Evolutionary conservation across 257 asterid genomes (phyloP).

Genomic region (Catharanthus roseus): DNA sequence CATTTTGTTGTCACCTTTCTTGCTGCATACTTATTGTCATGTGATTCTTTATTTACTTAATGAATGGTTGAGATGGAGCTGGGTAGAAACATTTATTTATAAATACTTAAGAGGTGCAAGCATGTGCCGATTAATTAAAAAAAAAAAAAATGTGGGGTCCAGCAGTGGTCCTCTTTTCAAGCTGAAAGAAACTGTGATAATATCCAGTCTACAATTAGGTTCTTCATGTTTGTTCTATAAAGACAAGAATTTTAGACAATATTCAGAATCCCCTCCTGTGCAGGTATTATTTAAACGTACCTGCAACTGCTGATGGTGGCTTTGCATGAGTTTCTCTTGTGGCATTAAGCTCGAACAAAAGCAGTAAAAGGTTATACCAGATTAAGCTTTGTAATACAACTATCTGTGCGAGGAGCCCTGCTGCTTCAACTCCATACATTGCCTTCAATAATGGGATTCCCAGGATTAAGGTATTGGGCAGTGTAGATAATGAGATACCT

Average conservation of each 20-base stretch:
- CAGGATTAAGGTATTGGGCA: constrained; percentile 72
- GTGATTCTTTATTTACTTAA: background rate
- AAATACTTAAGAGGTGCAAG: constrained; percentile 1
- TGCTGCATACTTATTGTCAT: background rate
- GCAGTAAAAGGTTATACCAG: constrained; percentile 77
- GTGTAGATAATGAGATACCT: constrained; percentile 71
- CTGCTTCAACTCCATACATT: constrained; percentile 73
- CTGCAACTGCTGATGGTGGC: constrained; percentile 42
- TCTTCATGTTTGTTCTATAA: too few relatives aligned
- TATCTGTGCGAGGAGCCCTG: constrained; percentile 50
- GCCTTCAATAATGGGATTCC: constrained; percentile 81
- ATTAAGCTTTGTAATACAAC: constrained; percentile 76
- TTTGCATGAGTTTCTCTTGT: constrained; percentile 34
- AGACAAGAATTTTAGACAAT: too few relatives aligned
- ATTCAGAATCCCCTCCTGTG: too few relatives aligned
- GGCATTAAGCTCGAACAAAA: constrained; percentile 71
- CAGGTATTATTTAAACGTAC: constrained; percentile 29
- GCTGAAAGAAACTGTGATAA: background rate
- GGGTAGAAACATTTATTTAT: background rate
- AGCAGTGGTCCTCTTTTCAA: background rate
- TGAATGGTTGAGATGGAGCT: background rate
- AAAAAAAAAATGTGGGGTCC: constrained; percentile 6
- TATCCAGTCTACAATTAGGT: background rate
- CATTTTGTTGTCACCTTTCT: background rate
- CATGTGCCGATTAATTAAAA: background rate